These are phyloP conservation scores for Talaromyces sp. DNA, from an alignment of 2,329 filamentous ascomycete genomes.

Conservation along the genomic window DNA sequence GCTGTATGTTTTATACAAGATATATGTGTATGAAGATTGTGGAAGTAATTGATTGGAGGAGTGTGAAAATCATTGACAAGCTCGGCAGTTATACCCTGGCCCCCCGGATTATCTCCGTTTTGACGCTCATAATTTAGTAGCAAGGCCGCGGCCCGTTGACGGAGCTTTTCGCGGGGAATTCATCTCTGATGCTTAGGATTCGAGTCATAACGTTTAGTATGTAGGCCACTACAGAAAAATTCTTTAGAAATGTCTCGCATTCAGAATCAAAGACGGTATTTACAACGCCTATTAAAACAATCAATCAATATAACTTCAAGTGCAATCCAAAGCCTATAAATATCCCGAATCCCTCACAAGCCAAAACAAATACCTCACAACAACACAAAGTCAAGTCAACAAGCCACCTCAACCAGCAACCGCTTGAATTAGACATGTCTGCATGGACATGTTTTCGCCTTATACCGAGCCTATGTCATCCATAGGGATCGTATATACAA, in stretches of 20 bases:
- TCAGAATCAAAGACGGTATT: conserved; percentile 12
- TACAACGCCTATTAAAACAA: conserved; percentile 17
- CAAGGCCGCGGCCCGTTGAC: conserved; percentile 16
- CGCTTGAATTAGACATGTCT: not conserved
- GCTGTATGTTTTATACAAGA: not conserved
- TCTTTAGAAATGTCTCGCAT: conserved; percentile 1
- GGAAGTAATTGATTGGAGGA: not conserved
- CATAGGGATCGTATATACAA: not conserved
- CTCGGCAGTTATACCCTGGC: not conserved
- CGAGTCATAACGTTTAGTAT: not conserved
- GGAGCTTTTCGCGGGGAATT: not conserved
- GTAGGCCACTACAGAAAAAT: not conserved
- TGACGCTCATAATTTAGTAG: conserved; percentile 19
- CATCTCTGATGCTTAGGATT: not conserved
- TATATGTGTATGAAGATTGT: not conserved
- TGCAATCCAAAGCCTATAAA: conserved; percentile 13
- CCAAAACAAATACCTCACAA: conserved; percentile 11
- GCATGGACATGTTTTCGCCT: not conserved
- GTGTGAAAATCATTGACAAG: not conserved
- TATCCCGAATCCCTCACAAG: conserved; percentile 1
- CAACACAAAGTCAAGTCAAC: not conserved
- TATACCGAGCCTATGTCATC: not conserved
- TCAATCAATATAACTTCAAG: conserved; percentile 11
- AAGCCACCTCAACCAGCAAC: conserved; percentile 7
- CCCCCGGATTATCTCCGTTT: conserved; percentile 1